Base-by-base conservation (phyloP, 164 flowering plant genomes). In the Kingdonia uniflora region DNA sequence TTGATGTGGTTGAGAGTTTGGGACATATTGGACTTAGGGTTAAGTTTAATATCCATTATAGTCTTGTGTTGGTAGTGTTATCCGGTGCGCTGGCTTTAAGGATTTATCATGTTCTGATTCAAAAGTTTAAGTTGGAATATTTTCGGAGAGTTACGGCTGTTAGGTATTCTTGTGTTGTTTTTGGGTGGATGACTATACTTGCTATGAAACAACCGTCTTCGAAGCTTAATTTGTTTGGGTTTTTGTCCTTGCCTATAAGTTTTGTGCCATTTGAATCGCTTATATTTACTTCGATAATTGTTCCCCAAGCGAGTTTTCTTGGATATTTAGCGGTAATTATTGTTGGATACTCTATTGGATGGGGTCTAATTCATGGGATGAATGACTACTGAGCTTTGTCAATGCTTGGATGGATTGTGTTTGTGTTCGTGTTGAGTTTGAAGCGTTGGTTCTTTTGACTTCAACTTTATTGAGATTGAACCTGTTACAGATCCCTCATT, bases 101-200 rank as follows among this genome's bases (percentile, higher is more conserved):
- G 35, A 51, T 68, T 69, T 42, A 91, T 62, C 98, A 85, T 72
- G 43, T 85, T 33, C 47, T 87, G 67, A 78, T 84, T 21, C 80
- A 77, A 35, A 79, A 53, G 63, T 80, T 87, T 51, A 87, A 85
- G 81, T 2, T 87, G 1, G 95, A 88, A 52, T 80, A 85, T 66
- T 87, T 87, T 52, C 70, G 84, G 40, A 71, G 95, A 65, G 96
- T 91, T 0, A 88, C 96, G 0, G 96, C 96, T 19, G 99, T 92
- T 65, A 96, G 96, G 42, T 92, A 92, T 56, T 92, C 99, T 24
- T 92, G 96, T 73, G 98, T 92, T 64, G 98, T 88, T 51, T 92
- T 92, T 69, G 98, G 98, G 20, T 88, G 90, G 98, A 92, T 92
- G 98, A 92, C 99, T 0, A 82, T 92, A 54, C 79, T 92, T 41